Conservation (phyloP, 73 alveolate species). For the Tetrahymena borealis region DNA sequence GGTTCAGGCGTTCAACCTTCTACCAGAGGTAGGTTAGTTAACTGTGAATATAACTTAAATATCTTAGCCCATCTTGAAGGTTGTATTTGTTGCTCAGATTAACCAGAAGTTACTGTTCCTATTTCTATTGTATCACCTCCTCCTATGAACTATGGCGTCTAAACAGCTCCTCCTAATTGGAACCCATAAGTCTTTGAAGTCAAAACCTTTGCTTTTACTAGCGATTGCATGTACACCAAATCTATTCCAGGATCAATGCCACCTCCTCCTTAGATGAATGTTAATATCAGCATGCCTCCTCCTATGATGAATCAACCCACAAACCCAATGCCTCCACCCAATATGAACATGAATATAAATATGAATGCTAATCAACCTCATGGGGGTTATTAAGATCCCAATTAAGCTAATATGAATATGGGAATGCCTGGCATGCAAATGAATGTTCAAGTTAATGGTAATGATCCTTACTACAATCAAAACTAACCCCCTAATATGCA, state of each 20-base stretch:
- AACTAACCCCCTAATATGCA: not conserved
- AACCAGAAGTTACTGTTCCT: constrained; percentile 31
- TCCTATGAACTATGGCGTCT: constrained; percentile 3
- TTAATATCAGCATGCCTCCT: not conserved
- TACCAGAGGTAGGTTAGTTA: constrained; percentile 26
- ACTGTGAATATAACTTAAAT: constrained; percentile 4
- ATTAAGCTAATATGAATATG: not conserved
- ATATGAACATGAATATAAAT: not conserved
- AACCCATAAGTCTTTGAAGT: constrained; percentile 31
- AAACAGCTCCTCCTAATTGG: constrained; percentile 23
- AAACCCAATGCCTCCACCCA: not conserved
- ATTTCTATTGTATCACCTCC: constrained; percentile 32
- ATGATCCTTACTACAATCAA: not conserved
- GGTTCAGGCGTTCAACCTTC: constrained; percentile 10
- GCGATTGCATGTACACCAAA: not conserved
- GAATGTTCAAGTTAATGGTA: not conserved
- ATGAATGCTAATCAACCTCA: not conserved
- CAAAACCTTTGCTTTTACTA: not conserved
- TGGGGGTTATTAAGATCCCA: not conserved
- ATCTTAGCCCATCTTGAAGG: constrained; percentile 27
- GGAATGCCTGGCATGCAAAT: not conserved
- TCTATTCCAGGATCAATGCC: not conserved
- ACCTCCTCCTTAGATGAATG: not conserved
- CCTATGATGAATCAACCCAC: not conserved
- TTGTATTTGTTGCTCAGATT: constrained; percentile 24